Percentiles rank a stretch among this genome's conserved stretches.
These are phyloP conservation scores for Penicillium argentinense DNA, from an alignment of 495 filamentous ascomycete genomes.

Conservation along the genomic window DNA sequence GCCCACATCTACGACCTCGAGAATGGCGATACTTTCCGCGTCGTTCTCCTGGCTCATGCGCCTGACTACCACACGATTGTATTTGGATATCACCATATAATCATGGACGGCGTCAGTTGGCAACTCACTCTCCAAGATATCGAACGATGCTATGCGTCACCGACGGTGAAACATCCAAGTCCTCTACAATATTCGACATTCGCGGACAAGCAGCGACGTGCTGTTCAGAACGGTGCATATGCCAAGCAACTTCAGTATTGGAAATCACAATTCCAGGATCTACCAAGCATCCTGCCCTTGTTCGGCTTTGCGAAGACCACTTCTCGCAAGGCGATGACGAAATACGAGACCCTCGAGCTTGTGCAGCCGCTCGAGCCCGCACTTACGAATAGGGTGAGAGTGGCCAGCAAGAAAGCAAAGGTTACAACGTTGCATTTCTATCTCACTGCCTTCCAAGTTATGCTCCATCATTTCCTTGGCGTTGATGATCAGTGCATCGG, in stretches of 20 bases:
- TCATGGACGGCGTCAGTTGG: constrained; percentile 46
- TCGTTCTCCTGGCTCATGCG: constrained; percentile 18
- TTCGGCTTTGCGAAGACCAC: background rate
- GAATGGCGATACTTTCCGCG: constrained; percentile 25
- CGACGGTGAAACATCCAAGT: no score
- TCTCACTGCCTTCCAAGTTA: background rate
- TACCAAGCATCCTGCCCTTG: no score
- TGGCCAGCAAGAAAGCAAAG: background rate
- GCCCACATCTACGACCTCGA: constrained; percentile 28
- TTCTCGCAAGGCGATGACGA: background rate
- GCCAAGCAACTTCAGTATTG: no score
- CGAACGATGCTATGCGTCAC: no score
- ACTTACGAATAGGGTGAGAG: background rate
- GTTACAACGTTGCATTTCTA: background rate
- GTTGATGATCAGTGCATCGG: background rate
- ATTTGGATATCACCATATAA: constrained; percentile 45
- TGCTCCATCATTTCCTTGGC: constrained; percentile 6
- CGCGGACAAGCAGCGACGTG: no score
- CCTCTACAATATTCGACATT: no score
- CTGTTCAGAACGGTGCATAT: no score
- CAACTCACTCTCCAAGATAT: constrained; percentile 16
- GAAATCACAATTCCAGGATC: no score
- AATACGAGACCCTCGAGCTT: no score
- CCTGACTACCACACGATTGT: constrained; percentile 24
- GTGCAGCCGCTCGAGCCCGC: background rate